These are phyloP conservation scores for Lactarius pseudohatsudake DNA, from an alignment of 768 basidiomycete species.

Conservation along the genomic window DNA sequence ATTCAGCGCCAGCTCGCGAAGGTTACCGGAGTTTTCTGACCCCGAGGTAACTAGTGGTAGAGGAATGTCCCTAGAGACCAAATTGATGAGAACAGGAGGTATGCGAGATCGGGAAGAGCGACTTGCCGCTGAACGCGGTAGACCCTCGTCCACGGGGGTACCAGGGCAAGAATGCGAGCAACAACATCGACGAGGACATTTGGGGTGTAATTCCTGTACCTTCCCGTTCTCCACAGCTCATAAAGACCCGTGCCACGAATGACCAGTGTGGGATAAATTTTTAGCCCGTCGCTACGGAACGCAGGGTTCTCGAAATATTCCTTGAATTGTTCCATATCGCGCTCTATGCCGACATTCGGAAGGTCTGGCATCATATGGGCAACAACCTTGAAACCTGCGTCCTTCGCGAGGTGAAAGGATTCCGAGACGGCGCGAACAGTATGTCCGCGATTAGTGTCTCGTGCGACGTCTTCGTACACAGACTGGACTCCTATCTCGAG, in stretches of 20 bases:
- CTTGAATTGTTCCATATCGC: slow-evolving; percentile 98
- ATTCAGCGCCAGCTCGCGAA: slow-evolving; percentile 92
- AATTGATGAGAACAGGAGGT: background rate
- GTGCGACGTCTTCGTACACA: slow-evolving; percentile 98
- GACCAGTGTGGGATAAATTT: slow-evolving; percentile 97
- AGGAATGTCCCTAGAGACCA: slow-evolving; percentile 78
- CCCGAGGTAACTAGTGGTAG: slow-evolving; percentile 95
- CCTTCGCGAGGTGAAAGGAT: slow-evolving; percentile 96
- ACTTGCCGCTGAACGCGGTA: slow-evolving; percentile 92
- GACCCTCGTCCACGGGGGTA: slow-evolving; percentile 98
- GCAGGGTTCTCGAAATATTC: slow-evolving; percentile 99
- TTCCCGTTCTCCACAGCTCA: slow-evolving; percentile 94
- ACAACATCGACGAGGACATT: slow-evolving; percentile 98
- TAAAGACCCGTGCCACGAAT: slow-evolving; percentile 96
- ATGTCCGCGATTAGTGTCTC: slow-evolving; percentile 98
- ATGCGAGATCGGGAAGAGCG: slow-evolving; percentile 1
- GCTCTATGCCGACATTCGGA: slow-evolving; percentile 95
- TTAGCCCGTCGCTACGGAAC: slow-evolving; percentile 94
- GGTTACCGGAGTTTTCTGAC: slow-evolving; percentile 95
- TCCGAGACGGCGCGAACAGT: slow-evolving; percentile 97
- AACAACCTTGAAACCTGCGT: slow-evolving; percentile 99
- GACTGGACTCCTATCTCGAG: slow-evolving; percentile 99
- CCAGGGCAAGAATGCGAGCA: slow-evolving; percentile 90
- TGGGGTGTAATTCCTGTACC: slow-evolving; percentile 99
- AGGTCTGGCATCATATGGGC: slow-evolving; percentile 99